These are phyloP conservation scores for Mangifera indica DNA, from an alignment of 345 rosid genomes.

Conservation along the genomic window DNA sequence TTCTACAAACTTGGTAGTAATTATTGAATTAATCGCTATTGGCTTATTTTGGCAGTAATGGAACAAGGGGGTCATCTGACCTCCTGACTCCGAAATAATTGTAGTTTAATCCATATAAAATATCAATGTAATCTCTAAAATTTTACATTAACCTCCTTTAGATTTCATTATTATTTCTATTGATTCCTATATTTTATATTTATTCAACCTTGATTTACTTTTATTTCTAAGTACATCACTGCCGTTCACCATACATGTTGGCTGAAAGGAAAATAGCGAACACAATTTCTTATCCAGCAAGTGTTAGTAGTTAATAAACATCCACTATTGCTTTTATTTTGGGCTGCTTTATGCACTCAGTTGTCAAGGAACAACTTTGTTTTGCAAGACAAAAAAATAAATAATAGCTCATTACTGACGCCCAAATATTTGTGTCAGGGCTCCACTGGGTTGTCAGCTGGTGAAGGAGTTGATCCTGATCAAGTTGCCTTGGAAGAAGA, in stretches of 20 bases:
- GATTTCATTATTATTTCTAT: too few relatives aligned
- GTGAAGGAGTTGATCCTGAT: conserved; percentile 35
- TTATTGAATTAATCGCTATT: not conserved
- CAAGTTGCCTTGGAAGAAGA: conserved; percentile 49
- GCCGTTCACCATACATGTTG: not conserved
- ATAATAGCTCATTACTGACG: not conserved
- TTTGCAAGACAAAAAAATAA: not conserved
- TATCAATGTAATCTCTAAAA: too few relatives aligned
- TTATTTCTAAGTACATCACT: too few relatives aligned
- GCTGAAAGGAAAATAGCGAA: too few relatives aligned
- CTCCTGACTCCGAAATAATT: too few relatives aligned
- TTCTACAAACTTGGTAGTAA: not conserved
- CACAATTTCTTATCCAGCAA: not conserved
- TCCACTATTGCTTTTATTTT: not conserved
- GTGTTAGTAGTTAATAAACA: not conserved
- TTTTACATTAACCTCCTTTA: too few relatives aligned
- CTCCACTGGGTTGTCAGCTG: conserved; percentile 30
- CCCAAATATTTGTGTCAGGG: conserved; percentile 20
- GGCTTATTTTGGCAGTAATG: not conserved
- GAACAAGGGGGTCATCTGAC: too few relatives aligned
- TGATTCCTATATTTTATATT: too few relatives aligned
- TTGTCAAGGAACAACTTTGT: not conserved
- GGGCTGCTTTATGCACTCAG: too few relatives aligned
- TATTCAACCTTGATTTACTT: too few relatives aligned
- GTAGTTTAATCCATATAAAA: too few relatives aligned